These are phyloP conservation scores for Clonostachys rhizophaga DNA, from an alignment of 2,329 filamentous ascomycete genomes.

Conservation along the genomic window DNA sequence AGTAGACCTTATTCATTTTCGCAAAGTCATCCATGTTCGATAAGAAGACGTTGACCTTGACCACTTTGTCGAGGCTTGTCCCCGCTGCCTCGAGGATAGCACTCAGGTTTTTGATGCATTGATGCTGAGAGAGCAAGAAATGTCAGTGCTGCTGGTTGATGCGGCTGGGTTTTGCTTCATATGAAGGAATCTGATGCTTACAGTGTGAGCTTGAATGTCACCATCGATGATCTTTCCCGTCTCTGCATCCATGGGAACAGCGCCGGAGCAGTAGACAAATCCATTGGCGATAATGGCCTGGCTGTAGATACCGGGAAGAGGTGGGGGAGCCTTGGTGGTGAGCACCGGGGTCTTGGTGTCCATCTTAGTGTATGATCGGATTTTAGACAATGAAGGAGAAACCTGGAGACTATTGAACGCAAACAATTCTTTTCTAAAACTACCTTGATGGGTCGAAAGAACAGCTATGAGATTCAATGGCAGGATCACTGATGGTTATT, in stretches of 20 bases:
- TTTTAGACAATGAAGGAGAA: no score
- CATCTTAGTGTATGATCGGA: no score
- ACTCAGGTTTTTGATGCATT: slow-evolving; percentile 66
- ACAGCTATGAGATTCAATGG: no score
- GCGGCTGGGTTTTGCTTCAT: no score
- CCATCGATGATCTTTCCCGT: slow-evolving; percentile 57
- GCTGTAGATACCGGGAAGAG: slow-evolving; percentile 32
- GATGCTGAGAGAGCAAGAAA: slow-evolving; percentile 28
- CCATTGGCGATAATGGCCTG: slow-evolving; percentile 63
- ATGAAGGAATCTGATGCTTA: slow-evolving; percentile 9
- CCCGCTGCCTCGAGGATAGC: slow-evolving; percentile 67
- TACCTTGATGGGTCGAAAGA: no score
- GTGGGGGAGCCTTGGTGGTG: slow-evolving; percentile 31
- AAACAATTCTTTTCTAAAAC: no score
- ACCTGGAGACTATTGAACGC: no score
- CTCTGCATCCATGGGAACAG: slow-evolving; percentile 60
- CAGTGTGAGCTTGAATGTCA: slow-evolving; percentile 61
- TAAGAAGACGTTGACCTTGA: slow-evolving; percentile 72
- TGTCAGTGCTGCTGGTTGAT: background rate
- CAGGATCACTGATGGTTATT: no score
- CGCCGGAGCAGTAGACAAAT: slow-evolving; percentile 67
- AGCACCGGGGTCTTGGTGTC: background rate
- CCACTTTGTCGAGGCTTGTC: slow-evolving; percentile 57
- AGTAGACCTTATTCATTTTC: slow-evolving; percentile 71
- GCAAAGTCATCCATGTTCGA: slow-evolving; percentile 69